Evolutionary conservation across 352 stramenopile genomes (phyloP).

Genomic region (Globisporangium middletonii): DNA sequence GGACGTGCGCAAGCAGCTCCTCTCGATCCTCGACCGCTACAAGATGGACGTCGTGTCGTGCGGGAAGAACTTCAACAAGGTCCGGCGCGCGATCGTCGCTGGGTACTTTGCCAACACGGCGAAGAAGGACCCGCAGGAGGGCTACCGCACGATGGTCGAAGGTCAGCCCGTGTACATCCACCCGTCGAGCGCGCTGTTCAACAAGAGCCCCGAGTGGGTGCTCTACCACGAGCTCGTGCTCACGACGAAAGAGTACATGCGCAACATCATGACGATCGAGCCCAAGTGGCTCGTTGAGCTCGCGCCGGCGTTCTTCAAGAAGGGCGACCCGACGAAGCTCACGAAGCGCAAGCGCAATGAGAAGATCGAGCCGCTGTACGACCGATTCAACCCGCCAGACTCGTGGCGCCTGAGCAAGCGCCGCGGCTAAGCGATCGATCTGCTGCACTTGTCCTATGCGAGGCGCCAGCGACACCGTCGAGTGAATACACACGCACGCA

Average conservation of each 20-base stretch:
- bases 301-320: slow-evolving; percentile 94
- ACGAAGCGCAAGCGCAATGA: slow-evolving; percentile 97
- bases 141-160: slow-evolving; percentile 98
- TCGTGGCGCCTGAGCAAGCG: slow-evolving; percentile 96
- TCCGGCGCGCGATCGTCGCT: slow-evolving; percentile 96
- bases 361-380: slow-evolving; percentile 99
- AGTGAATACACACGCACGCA: no score
- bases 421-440: slow-evolving; percentile 62
- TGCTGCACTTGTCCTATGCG: no score
- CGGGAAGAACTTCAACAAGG: slow-evolving; percentile 95
- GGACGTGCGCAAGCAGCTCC: slow-evolving; percentile 98
- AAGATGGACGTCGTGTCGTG: slow-evolving; percentile 97
- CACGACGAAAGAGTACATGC: slow-evolving; percentile 99
- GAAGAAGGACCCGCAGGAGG: slow-evolving; percentile 99
- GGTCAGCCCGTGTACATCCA: slow-evolving; percentile 99
- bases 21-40: slow-evolving; percentile 99
- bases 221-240: slow-evolving; percentile 98
- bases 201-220: slow-evolving; percentile 98
- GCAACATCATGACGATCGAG: slow-evolving; percentile 99
- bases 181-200: slow-evolving; percentile 96
- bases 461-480: background rate
- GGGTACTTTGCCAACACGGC: slow-evolving; percentile 99
- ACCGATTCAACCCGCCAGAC: slow-evolving; percentile 97
- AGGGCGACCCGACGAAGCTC: slow-evolving; percentile 96
- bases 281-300: slow-evolving; percentile 99